A percentile compares a stretch with the other conserved stretches of the same genome.
phyloP scores from a whole-genome alignment of 371 early-diverging fungal genomes.

The Mortierella sp. region DNA sequence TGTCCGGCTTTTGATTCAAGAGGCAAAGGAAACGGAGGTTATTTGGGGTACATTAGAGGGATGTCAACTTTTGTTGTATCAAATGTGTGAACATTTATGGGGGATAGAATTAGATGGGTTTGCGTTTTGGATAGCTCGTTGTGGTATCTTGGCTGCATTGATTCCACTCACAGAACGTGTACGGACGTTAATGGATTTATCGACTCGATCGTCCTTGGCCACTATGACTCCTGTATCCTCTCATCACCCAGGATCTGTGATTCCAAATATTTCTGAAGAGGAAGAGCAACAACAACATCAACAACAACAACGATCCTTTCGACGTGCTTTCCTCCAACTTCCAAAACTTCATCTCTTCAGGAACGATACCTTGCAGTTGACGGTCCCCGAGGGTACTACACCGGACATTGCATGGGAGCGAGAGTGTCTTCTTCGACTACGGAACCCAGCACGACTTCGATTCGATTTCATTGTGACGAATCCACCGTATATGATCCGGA shows the following conservation, averaged over 20 bases:
- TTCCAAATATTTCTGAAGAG: slow-evolving; percentile 53
- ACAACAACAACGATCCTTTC: too few species aligned
- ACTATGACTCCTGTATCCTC: too few species aligned
- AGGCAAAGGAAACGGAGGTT: slow-evolving; percentile 22
- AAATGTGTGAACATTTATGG: slow-evolving; percentile 59
- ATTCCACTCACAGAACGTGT: slow-evolving; percentile 40
- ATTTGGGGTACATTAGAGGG: slow-evolving; percentile 57
- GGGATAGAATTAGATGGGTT: slow-evolving; percentile 73
- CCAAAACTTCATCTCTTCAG: slow-evolving; percentile 62
- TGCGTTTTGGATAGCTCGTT: slow-evolving; percentile 57
- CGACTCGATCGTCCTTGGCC: slow-evolving; percentile 46
- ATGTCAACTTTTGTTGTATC: slow-evolving; percentile 44
- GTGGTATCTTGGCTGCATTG: slow-evolving; percentile 35
- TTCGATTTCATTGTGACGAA: slow-evolving; percentile 73
- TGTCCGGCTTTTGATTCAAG: slow-evolving; percentile 55
- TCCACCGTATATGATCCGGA: slow-evolving; percentile 77
- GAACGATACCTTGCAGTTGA: slow-evolving; percentile 66
- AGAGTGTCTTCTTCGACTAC: slow-evolving; percentile 54
- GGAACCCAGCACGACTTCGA: slow-evolving; percentile 57
- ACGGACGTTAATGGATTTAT: slow-evolving; percentile 5
- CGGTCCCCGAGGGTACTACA: slow-evolving; percentile 27
- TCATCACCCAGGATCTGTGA: slow-evolving; percentile 56
- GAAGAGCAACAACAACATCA: too few species aligned
- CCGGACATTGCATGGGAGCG: slow-evolving; percentile 53
- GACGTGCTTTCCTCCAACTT: slow-evolving; percentile 11